These are phyloP conservation scores for Yarrowia alimentaria DNA, from an alignment of 805 yeast species.

Conservation along the genomic window DNA sequence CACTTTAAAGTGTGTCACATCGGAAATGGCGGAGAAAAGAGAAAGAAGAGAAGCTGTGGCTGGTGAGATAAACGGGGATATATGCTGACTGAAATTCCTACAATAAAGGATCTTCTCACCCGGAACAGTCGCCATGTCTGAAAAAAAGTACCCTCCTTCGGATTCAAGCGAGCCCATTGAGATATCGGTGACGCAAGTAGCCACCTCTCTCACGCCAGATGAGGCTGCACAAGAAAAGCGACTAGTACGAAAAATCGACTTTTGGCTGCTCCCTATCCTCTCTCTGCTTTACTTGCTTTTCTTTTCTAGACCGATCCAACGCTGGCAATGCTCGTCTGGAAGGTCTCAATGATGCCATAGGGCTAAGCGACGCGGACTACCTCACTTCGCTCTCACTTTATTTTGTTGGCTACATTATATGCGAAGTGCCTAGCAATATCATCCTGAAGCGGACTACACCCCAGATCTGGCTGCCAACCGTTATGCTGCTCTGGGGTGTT, in stretches of 20 bases:
- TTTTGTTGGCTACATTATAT: conserved; percentile 38
- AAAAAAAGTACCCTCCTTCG: too few species aligned
- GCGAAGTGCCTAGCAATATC: conserved; percentile 45
- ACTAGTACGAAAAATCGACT: conserved; percentile 44
- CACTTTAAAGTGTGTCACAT: too few species aligned
- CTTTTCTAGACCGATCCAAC: conserved; percentile 49
- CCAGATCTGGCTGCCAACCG: conserved; percentile 40
- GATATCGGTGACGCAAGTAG: too few species aligned
- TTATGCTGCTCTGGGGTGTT: conserved; percentile 44
- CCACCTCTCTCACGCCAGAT: too few species aligned
- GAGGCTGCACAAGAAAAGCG: conserved; percentile 2
- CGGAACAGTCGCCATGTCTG: too few species aligned
- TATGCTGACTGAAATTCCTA: too few species aligned
- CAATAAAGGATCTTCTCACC: too few species aligned
- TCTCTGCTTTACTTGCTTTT: conserved; percentile 46
- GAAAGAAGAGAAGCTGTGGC: too few species aligned
- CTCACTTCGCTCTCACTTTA: conserved; percentile 47
- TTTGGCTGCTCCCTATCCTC: conserved; percentile 46
- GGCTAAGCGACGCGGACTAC: conserved; percentile 45
- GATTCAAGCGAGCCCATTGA: too few species aligned
- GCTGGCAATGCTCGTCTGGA: conserved; percentile 50
- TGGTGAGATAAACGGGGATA: too few species aligned
- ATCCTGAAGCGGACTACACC: conserved; percentile 42
- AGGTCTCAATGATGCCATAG: conserved; percentile 45
- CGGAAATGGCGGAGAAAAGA: too few species aligned